phyloP scores from a whole-genome alignment of 1,139 yeast species.

The Pichia sp. region DNA sequence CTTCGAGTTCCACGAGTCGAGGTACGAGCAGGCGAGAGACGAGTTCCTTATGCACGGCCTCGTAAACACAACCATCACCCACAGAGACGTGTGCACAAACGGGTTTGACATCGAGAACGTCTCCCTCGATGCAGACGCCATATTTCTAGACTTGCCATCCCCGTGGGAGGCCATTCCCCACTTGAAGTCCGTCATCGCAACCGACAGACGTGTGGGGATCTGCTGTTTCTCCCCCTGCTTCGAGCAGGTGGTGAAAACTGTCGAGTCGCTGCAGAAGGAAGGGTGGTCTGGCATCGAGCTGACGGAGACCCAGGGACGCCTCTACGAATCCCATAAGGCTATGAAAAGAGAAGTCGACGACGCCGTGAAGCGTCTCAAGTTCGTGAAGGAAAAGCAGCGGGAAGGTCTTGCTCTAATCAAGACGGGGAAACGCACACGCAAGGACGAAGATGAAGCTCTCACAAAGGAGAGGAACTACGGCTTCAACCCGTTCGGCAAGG shows the following conservation, averaged over 20 bases:
- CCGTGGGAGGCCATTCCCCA: conserved; percentile 96
- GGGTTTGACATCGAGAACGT: conserved; percentile 61
- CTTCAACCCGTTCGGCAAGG: conserved; percentile 89
- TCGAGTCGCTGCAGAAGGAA: conserved; percentile 62
- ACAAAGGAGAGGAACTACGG: conserved; percentile 43
- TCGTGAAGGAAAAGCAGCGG: conserved; percentile 68
- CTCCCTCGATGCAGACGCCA: conserved; percentile 55
- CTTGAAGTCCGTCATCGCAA: conserved; percentile 56
- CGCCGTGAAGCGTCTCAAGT: conserved; percentile 75
- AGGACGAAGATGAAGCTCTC: conserved; percentile 9
- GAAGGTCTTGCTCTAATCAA: conserved; percentile 58
- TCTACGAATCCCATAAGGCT: conserved; percentile 88
- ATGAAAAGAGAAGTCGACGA: conserved; percentile 81
- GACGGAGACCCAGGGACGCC: conserved; percentile 83
- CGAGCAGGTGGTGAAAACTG: conserved; percentile 89
- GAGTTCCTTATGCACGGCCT: conserved; percentile 78
- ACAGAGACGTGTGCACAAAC: conserved; percentile 85
- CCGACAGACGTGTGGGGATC: conserved; percentile 52
- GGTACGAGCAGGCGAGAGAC: conserved; percentile 70
- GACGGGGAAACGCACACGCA: conserved; percentile 21
- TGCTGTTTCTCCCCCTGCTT: conserved; percentile 98
- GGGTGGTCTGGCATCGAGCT: conserved; percentile 92
- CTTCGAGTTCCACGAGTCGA: conserved; percentile 85
- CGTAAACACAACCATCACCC: conserved; percentile 49
- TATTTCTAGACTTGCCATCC: conserved; percentile 89